phyloP scores from a whole-genome alignment of 192 early-diverging fungal species.

The Backusella luteola region DNA sequence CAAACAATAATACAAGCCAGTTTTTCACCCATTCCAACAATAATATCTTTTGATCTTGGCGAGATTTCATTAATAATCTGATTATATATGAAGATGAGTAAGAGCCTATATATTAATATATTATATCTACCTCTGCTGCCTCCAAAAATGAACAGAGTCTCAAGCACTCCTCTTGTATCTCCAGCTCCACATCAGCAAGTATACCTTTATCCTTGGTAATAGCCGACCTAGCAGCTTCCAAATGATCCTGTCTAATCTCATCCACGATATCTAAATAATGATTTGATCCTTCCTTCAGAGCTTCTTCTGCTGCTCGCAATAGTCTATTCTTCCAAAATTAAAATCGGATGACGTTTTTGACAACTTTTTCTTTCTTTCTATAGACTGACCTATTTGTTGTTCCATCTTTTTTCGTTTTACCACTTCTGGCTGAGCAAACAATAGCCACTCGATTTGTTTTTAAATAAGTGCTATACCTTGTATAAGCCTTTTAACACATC shows the following conservation, averaged over 20 bases:
- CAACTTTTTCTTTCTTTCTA: background rate
- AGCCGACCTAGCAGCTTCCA: slow-evolving; percentile 55
- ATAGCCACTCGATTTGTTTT: slow-evolving; percentile 68
- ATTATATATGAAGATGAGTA: background rate
- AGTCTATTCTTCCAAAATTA: slow-evolving; percentile 26
- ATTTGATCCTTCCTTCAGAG: slow-evolving; percentile 28
- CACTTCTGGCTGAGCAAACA: slow-evolving; percentile 88
- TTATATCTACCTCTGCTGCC: slow-evolving; percentile 65
- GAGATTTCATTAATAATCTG: slow-evolving; percentile 93
- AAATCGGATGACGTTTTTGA: background rate
- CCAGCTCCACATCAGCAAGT: slow-evolving; percentile 38
- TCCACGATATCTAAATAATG: slow-evolving; percentile 71
- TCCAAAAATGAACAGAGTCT: slow-evolving; percentile 77
- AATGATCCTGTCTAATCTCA: slow-evolving; percentile 70
- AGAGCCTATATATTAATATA: background rate
- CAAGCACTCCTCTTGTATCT: slow-evolving; percentile 69
- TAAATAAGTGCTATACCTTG: slow-evolving; percentile 32
- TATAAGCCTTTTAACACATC: background rate
- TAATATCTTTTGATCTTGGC: slow-evolving; percentile 92
- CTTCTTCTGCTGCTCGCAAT: slow-evolving; percentile 40
- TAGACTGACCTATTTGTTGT: slow-evolving; percentile 68
- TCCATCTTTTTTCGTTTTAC: slow-evolving; percentile 76
- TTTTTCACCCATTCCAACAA: slow-evolving; percentile 93
- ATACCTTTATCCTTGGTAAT: slow-evolving; percentile 41
- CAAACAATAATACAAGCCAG: slow-evolving; percentile 90